Percentiles rank a stretch among this genome's conserved stretches.
These are phyloP conservation scores for Chalciporus sphaerocephalus DNA, from an alignment of 768 basidiomycete species.

Conservation along the genomic window DNA sequence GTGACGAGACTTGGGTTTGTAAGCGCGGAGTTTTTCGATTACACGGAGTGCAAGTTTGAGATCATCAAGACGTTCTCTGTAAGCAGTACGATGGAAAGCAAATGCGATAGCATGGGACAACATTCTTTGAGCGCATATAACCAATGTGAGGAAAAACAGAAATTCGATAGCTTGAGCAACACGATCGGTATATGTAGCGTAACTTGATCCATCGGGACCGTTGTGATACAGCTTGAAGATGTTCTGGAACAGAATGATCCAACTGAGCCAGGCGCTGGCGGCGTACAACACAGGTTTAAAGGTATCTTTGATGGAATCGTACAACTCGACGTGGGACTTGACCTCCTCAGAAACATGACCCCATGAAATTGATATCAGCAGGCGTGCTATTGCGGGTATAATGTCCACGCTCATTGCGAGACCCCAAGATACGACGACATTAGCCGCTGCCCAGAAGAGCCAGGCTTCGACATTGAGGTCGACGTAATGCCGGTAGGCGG, in stretches of 20 bases:
- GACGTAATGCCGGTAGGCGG: constrained; percentile 53
- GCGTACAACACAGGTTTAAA: constrained; percentile 72
- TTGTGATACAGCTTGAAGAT: constrained; percentile 57
- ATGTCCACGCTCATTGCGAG: constrained; percentile 70
- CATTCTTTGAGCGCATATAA: constrained; percentile 61
- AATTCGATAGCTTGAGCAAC: constrained; percentile 68
- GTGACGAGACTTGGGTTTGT: constrained; percentile 46
- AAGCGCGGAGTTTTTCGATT: constrained; percentile 64
- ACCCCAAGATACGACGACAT: constrained; percentile 74
- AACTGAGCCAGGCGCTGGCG: constrained; percentile 64
- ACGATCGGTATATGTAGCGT: constrained; percentile 56
- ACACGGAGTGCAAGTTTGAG: constrained; percentile 50
- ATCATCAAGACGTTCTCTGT: constrained; percentile 62
- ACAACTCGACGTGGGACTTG: constrained; percentile 65
- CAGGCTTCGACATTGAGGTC: constrained; percentile 68
- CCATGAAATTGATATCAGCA: constrained; percentile 58
- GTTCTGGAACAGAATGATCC: constrained; percentile 67
- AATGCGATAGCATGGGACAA: constrained; percentile 68
- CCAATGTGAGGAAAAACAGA: constrained; percentile 68
- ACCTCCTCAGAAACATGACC: constrained; percentile 70
- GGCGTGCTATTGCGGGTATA: constrained; percentile 51
- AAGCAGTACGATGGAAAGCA: constrained; percentile 74
- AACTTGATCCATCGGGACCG: constrained; percentile 38
- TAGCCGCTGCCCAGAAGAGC: constrained; percentile 79
- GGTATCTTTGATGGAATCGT: constrained; percentile 64